phyloP scores from a whole-genome alignment of 2,329 filamentous ascomycete genomes.

The Talaromyces sp. region DNA sequence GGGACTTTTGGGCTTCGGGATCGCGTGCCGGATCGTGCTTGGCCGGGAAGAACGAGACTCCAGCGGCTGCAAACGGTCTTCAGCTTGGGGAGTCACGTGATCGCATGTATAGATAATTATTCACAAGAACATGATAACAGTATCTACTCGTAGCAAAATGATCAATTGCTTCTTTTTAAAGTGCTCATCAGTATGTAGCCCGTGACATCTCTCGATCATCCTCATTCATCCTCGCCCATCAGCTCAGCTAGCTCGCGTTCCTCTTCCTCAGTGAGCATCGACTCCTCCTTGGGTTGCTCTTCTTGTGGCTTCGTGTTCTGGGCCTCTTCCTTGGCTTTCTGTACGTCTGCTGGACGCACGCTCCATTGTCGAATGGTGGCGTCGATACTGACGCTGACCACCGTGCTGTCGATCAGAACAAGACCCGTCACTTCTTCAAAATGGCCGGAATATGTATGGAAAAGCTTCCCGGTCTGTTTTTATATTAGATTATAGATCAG shows the following conservation, averaged over 20 bases:
- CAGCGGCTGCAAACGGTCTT: constrained; percentile 4
- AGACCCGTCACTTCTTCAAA: constrained; percentile 90
- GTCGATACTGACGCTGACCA: constrained; percentile 86
- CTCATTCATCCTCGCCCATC: constrained; percentile 64
- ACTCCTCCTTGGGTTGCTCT: constrained; percentile 43
- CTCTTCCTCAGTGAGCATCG: constrained; percentile 75
- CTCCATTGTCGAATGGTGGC: constrained; percentile 83
- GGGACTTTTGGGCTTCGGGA: not conserved
- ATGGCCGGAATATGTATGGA: constrained; percentile 74
- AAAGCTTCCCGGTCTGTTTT: constrained; percentile 61
- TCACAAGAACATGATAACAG: not conserved
- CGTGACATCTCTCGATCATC: not conserved
- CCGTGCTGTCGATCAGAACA: constrained; percentile 52
- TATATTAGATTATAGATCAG: not conserved
- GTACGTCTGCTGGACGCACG: constrained; percentile 58
- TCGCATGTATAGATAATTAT: not conserved
- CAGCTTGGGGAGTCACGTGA: not conserved
- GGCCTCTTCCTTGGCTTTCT: constrained; percentile 51
- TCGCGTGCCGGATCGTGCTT: not conserved
- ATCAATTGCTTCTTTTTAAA: not conserved
- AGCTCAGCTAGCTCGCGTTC: constrained; percentile 88
- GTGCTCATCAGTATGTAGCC: not conserved
- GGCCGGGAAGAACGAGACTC: not conserved
- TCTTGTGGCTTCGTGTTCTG: constrained; percentile 41
- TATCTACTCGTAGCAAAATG: not conserved